Percentiles rank a stretch among this genome's conserved stretches.
Conservation (phyloP, 2,329 filamentous ascomycete species). For the Metarhizium album region DNA sequence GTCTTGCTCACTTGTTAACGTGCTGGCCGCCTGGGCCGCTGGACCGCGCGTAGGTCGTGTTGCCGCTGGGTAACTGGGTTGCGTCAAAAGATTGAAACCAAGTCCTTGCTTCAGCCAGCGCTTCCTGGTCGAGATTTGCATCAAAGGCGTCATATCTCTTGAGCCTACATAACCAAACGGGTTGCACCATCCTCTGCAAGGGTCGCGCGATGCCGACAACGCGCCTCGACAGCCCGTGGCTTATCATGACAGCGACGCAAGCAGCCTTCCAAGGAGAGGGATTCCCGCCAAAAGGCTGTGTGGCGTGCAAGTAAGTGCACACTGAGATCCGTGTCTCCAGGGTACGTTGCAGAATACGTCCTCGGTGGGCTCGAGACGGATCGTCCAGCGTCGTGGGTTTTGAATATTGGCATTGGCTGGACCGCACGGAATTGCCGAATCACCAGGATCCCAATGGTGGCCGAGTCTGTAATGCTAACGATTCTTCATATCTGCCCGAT, state of each 20-base stretch:
- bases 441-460: too few relatives aligned
- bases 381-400: not conserved
- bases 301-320: too few relatives aligned
- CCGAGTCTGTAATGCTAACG: too few relatives aligned
- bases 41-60: conserved; percentile 44
- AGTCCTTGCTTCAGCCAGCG: conserved; percentile 38
- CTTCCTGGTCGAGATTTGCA: conserved; percentile 36
- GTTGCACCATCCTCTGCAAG: not conserved
- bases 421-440: too few relatives aligned
- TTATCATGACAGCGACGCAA: not conserved
- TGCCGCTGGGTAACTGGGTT: conserved; percentile 36
- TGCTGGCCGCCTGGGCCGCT: conserved; percentile 52
- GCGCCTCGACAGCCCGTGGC: not conserved
- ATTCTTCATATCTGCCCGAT: too few relatives aligned
- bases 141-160: conserved; percentile 39
- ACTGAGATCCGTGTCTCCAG: not conserved
- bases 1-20: conserved; percentile 48
- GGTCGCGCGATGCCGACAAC: not conserved
- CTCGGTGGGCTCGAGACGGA: not conserved
- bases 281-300: too few relatives aligned
- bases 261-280: too few relatives aligned
- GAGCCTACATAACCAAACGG: conserved; percentile 9
- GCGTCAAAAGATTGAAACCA: conserved; percentile 38
- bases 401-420: not conserved
- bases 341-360: too few relatives aligned